Percentiles rank a stretch among this genome's conserved stretches.
These are phyloP conservation scores for Dacryopinax spathularia DNA, from an alignment of 768 basidiomycete species.

Conservation along the genomic window DNA sequence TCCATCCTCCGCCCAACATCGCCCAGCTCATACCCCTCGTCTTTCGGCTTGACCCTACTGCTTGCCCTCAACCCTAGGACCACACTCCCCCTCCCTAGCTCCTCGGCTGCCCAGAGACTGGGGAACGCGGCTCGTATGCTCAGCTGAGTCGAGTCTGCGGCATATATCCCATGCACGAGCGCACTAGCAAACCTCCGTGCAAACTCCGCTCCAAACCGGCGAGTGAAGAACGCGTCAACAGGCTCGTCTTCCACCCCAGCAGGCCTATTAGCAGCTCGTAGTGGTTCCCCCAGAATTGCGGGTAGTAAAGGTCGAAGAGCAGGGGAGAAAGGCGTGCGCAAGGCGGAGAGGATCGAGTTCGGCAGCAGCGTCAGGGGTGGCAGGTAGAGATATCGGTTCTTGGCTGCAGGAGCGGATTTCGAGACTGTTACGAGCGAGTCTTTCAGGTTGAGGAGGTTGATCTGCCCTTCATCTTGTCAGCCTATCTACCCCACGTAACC, in stretches of 20 bases:
- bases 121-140: constrained; percentile 71
- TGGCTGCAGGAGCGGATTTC: constrained; percentile 54
- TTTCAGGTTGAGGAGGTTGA: constrained; percentile 55
- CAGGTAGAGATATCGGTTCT: constrained; percentile 27
- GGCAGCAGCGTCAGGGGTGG: constrained; percentile 35
- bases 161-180: constrained; percentile 85
- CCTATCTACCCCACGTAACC: too few species aligned
- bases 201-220: constrained; percentile 57
- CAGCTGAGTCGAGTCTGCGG: constrained; percentile 60
- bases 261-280: constrained; percentile 23
- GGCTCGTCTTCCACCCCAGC: constrained; percentile 48
- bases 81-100: constrained; percentile 54
- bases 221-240: constrained; percentile 58
- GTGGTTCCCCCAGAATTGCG: constrained; percentile 44
- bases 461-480: constrained; percentile 31
- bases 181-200: constrained; percentile 66
- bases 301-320: constrained; percentile 33
- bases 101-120: constrained; percentile 52
- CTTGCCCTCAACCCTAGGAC: constrained; percentile 35
- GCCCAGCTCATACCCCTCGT: constrained; percentile 36
- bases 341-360: constrained; percentile 27
- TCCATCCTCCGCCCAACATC: constrained; percentile 35
- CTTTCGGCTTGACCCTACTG: constrained; percentile 8
- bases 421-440: constrained; percentile 51
- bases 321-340: constrained; percentile 27